Evolutionary conservation across 352 stramenopile species (phyloP).

Genomic region (Elongisporangium undulatum): DNA sequence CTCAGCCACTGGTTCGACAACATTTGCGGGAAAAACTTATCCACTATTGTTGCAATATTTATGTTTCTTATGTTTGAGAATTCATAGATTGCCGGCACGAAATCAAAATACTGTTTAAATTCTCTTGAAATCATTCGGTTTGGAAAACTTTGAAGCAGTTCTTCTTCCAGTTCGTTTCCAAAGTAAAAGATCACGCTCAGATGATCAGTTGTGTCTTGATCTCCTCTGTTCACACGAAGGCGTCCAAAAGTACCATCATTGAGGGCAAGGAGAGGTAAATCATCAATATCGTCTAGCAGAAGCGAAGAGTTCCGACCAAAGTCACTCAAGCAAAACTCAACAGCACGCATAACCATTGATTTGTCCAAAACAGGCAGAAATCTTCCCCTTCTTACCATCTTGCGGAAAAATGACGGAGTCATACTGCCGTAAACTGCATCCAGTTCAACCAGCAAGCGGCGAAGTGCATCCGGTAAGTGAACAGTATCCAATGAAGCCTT

Average conservation of each 20-base stretch:
- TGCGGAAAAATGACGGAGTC: conserved; percentile 52
- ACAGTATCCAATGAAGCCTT: conserved; percentile 25
- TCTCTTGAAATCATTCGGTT: conserved; percentile 29
- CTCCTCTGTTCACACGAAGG: conserved; percentile 19
- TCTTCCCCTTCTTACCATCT: conserved; percentile 23
- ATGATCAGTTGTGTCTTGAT: conserved; percentile 1
- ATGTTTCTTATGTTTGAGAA: conserved; percentile 40
- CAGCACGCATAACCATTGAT: conserved; percentile 20
- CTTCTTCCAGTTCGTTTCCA: conserved; percentile 36
- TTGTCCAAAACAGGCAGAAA: conserved; percentile 30
- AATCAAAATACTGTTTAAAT: conserved; percentile 43
- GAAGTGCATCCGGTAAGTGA: conserved; percentile 24
- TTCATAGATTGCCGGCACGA: conserved; percentile 30
- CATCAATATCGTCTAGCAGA: conserved; percentile 20
- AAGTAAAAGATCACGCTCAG: conserved; percentile 26
- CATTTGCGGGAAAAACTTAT: conserved; percentile 37
- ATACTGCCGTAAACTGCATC: conserved; percentile 46
- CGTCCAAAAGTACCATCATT: conserved; percentile 35
- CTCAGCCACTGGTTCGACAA: neutral
- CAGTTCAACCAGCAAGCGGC: conserved; percentile 39
- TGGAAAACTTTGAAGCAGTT: conserved; percentile 39
- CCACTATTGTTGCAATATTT: conserved; percentile 21
- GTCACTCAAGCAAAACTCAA: conserved; percentile 50
- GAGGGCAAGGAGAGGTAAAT: conserved; percentile 40
- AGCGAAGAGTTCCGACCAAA: conserved; percentile 4